Percentiles rank a stretch among this genome's conserved stretches.
Conservation (phyloP, 2,329 filamentous ascomycete genomes). For the Colletotrichum sp. region DNA sequence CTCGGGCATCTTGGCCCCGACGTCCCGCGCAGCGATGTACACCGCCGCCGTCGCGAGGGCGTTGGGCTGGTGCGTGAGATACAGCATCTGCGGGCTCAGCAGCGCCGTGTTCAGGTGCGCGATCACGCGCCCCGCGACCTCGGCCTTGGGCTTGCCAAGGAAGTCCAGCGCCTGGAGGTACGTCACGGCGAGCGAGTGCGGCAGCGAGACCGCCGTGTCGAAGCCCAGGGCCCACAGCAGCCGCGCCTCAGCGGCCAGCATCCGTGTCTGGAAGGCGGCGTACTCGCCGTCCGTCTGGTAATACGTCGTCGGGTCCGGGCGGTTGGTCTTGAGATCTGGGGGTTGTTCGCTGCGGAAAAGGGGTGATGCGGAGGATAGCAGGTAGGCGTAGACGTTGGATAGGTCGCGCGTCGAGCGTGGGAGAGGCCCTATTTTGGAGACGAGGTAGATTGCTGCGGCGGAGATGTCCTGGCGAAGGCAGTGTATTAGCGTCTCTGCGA, state of each 20-base stretch:
- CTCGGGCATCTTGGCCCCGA: slow-evolving; percentile 78
- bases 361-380: slow-evolving; percentile 67
- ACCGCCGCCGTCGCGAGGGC: slow-evolving; percentile 86
- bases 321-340: slow-evolving; percentile 29
- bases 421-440: slow-evolving; percentile 80
- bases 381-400: slow-evolving; percentile 84
- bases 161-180: slow-evolving; percentile 91
- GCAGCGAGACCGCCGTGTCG: slow-evolving; percentile 83
- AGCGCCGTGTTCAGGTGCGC: slow-evolving; percentile 87
- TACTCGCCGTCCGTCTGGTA: slow-evolving; percentile 79
- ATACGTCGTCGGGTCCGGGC: slow-evolving; percentile 56
- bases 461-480: slow-evolving; percentile 71
- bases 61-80: slow-evolving; percentile 89
- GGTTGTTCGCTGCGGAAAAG: slow-evolving; percentile 49
- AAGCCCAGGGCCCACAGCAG: slow-evolving; percentile 77
- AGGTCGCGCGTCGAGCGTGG: slow-evolving; percentile 81
- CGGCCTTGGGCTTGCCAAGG: slow-evolving; percentile 47
- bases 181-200: slow-evolving; percentile 85
- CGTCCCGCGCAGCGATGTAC: slow-evolving; percentile 85
- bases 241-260: slow-evolving; percentile 78
- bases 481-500: not conserved
- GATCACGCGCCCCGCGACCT: slow-evolving; percentile 69
- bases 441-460: slow-evolving; percentile 80
- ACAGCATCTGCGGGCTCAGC: slow-evolving; percentile 86
- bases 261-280: slow-evolving; percentile 63